Base-by-base conservation (phyloP, 768 basidiomycete species). In the Boletus reticulatus region DNA sequence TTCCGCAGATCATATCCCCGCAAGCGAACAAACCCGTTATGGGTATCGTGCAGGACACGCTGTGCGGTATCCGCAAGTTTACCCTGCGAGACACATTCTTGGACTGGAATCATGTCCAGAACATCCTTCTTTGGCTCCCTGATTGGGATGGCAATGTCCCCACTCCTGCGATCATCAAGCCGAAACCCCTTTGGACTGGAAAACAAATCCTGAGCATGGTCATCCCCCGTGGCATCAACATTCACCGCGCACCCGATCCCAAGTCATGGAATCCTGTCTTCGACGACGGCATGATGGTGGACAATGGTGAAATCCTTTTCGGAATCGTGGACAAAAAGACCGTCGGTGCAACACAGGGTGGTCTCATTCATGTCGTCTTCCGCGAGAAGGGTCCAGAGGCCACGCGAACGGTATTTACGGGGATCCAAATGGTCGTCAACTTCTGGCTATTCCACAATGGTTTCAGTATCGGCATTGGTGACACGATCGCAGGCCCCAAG, bases 21-120 rank as follows among this genome's bases (percentile, higher is more conserved):
- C 97, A 99, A 80, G 96, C 96, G 48, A 99, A 98, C 78, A 98
- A 98, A 74, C 96, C 96, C 17, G 95, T 98, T 64, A 99, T 99
- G 96, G 97, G 94, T 57, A 98, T 99, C 64, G 96, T 99, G 31
- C 97, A 99, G 72, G 97, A 99, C 68, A 98, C 97, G 1, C 85
- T 99, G 1, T 97, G 94, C 67, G 97, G 97, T 66, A 87, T 98
- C 51, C 88, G 97, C 53, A 98, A 98, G 73, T 94, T 98, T 69
- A 98, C 97, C 0, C 77, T 98, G 7, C 92, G 95, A 24, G 97
- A 98, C 68, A 85, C 87, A 17, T 98, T 98, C 77, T 75, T 97
- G 68, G 97, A 98, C 62, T 97, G 94, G 94, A 87, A 85, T 53
- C 85, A 88, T 41, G 94, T 98, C 12, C 96, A 99, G 68, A 98